Base-by-base conservation (phyloP, 2,329 filamentous ascomycete genomes). In the Colletotrichum sp. region DNA sequence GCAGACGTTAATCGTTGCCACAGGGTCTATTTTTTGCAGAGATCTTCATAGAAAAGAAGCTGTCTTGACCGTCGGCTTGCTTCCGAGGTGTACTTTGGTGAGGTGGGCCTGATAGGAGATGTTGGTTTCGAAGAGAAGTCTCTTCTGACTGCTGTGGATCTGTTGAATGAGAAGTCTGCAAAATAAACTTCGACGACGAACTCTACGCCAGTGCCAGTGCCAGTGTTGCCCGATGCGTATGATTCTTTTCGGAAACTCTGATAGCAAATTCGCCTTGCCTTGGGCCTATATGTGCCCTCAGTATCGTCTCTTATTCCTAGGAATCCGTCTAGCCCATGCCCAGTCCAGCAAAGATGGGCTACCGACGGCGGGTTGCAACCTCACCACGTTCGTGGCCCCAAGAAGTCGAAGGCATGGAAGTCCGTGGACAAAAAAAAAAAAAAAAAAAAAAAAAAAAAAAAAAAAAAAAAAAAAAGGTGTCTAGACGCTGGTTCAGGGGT, bases 311-410 rank as follows among this genome's bases (percentile, higher is more conserved):
- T 36, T 30, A 21, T 32, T 26, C 24, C 18, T 36, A 18, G 26
- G 71, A 24, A 66, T 12, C 61, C 61, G 34, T 61, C 28, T 32
- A 43, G 60, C 36, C 71, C 67, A 24, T 43, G 74, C 66, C 66
- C 65, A 67, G 71, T 76, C 66, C 48, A 76, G 60, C 64, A 76
- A 76, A 71, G 61, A 71, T 67, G 66, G 72, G 48, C 63, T 71
- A 30, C 71, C 55, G 74, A 70, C 67, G 48, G 28, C 74, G 74
- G 74, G 72, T 76, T 76, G 74, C 30, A 71, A 76, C 74, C 74
- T 75, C 72, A 75, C 74, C 74, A 76, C 74, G 74, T 76, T 76
- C 74, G 60, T 36, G 65, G 71, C 60, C 67, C 67, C 57, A 55
- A 67, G 28, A n/a, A 38, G 65, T 61, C 18, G 30, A 28, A n/a